Conservation (phyloP, 306 rosid genomes). For the Cicer judaicum region DNA sequence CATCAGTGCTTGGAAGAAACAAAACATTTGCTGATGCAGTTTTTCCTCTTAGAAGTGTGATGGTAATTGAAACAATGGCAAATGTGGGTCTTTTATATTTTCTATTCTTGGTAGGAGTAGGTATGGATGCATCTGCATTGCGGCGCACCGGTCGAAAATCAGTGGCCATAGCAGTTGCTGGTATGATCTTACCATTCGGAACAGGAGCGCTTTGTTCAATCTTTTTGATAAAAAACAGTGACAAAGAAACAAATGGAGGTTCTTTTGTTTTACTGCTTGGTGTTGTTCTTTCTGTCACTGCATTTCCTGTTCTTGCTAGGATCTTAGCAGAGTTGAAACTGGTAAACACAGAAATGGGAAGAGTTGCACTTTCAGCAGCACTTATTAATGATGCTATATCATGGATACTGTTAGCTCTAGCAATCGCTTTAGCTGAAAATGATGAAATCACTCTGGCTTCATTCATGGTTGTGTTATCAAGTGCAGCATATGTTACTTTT, state of each 20-base stretch:
- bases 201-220: slow-evolving; percentile 60
- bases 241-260: neutral
- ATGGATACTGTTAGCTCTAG: slow-evolving; percentile 70
- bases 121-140: slow-evolving; percentile 66
- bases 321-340: slow-evolving; percentile 82
- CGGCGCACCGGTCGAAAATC: slow-evolving; percentile 65
- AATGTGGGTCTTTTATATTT: slow-evolving; percentile 79
- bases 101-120: slow-evolving; percentile 75
- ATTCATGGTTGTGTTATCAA: slow-evolving; percentile 61
- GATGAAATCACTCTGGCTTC: slow-evolving; percentile 56
- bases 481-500: slow-evolving; percentile 55
- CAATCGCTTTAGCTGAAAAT: slow-evolving; percentile 64
- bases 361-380: slow-evolving; percentile 76
- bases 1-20: slow-evolving; percentile 71
- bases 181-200: slow-evolving; percentile 73
- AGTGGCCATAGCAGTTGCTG: slow-evolving; percentile 54
- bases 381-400: slow-evolving; percentile 71
- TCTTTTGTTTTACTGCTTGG: slow-evolving; percentile 72
- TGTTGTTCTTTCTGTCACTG: slow-evolving; percentile 72
- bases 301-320: slow-evolving; percentile 81
- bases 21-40: slow-evolving; percentile 49
- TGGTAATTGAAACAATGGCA: slow-evolving; percentile 81
- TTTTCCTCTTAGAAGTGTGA: slow-evolving; percentile 72
- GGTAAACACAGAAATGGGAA: slow-evolving; percentile 72
- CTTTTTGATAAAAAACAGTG: slow-evolving; percentile 8